A percentile compares a stretch with the other conserved stretches of the same genome.
Evolutionary conservation across 2,329 filamentous ascomycete genomes (phyloP).

Genomic region (Pestalotiopsis sp.): DNA sequence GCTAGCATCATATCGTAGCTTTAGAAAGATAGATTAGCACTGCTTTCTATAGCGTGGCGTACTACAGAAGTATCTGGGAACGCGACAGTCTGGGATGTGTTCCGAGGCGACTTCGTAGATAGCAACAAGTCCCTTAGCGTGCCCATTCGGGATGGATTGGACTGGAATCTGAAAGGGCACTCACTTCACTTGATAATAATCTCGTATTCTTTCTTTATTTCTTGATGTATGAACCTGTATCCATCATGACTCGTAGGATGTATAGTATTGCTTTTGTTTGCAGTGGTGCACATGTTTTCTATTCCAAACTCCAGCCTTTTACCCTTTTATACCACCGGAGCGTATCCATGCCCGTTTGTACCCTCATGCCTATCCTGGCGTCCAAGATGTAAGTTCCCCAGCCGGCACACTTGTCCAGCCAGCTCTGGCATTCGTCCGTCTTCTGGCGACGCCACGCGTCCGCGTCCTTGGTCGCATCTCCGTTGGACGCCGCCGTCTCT

Average conservation of each 20-base stretch:
- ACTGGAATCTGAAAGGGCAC: not conserved
- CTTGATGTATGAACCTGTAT: not conserved
- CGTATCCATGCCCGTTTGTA: slow-evolving; percentile 70
- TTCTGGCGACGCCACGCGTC: slow-evolving; percentile 45
- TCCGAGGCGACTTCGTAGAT: not conserved
- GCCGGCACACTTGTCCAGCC: slow-evolving; percentile 66
- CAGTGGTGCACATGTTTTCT: not conserved
- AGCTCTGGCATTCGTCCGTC: slow-evolving; percentile 62
- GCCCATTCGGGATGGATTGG: not conserved
- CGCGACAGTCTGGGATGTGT: not conserved
- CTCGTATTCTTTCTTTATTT: not conserved
- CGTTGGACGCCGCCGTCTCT: slow-evolving; percentile 13
- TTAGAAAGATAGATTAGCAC: too few species aligned
- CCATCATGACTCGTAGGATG: not conserved
- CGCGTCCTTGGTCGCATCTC: slow-evolving; percentile 28
- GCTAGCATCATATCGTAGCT: too few species aligned
- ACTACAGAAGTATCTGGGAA: not conserved
- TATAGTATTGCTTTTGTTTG: not conserved
- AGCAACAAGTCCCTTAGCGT: not conserved
- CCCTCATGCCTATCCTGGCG: slow-evolving; percentile 71
- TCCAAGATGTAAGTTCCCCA: slow-evolving; percentile 78
- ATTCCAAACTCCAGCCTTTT: slow-evolving; percentile 23
- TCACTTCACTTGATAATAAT: not conserved
- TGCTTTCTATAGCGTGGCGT: too few species aligned
- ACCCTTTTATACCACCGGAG: slow-evolving; percentile 51